phyloP scores from a whole-genome alignment of 768 basidiomycete genomes.

The Mycena kentingensis region DNA sequence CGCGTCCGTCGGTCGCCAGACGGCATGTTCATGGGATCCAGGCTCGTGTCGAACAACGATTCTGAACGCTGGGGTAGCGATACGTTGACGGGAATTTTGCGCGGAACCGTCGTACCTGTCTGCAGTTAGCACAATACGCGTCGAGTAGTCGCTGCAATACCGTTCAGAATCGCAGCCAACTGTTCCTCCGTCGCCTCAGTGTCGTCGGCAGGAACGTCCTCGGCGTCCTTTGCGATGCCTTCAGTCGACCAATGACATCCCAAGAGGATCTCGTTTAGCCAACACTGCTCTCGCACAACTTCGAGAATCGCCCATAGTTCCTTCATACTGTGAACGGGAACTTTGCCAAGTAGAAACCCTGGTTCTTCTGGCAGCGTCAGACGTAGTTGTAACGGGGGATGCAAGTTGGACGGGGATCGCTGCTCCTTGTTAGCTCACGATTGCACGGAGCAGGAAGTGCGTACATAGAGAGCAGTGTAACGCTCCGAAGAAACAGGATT shows the following conservation, averaged over 20 bases:
- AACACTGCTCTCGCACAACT: slow-evolving; percentile 81
- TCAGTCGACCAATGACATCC: slow-evolving; percentile 67
- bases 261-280: slow-evolving; percentile 74
- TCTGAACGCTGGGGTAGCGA: slow-evolving; percentile 51
- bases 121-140: slow-evolving; percentile 5
- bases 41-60: slow-evolving; percentile 45
- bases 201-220: slow-evolving; percentile 32
- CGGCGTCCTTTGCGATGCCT: slow-evolving; percentile 33
- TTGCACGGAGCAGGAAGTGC: slow-evolving; percentile 26
- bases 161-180: slow-evolving; percentile 64
- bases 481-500: slow-evolving; percentile 53
- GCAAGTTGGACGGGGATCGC: slow-evolving; percentile 64
- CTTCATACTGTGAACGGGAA: slow-evolving; percentile 71
- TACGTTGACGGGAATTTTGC: slow-evolving; percentile 74
- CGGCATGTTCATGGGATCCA: slow-evolving; percentile 40
- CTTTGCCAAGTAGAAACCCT: slow-evolving; percentile 69
- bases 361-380: slow-evolving; percentile 72
- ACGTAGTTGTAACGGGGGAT: slow-evolving; percentile 71
- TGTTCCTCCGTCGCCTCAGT: slow-evolving; percentile 52
- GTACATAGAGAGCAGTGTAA: slow-evolving; percentile 69
- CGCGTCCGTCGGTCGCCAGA: slow-evolving; percentile 45
- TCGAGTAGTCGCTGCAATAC: slow-evolving; percentile 32
- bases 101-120: slow-evolving; percentile 54
- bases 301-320: slow-evolving; percentile 79
- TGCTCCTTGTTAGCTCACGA: slow-evolving; percentile 29